Evolutionary conservation across 768 basidiomycete species (phyloP), one percentile per base, ranked within the genome.

Genomic region (Termitomyces sp.): DNA sequence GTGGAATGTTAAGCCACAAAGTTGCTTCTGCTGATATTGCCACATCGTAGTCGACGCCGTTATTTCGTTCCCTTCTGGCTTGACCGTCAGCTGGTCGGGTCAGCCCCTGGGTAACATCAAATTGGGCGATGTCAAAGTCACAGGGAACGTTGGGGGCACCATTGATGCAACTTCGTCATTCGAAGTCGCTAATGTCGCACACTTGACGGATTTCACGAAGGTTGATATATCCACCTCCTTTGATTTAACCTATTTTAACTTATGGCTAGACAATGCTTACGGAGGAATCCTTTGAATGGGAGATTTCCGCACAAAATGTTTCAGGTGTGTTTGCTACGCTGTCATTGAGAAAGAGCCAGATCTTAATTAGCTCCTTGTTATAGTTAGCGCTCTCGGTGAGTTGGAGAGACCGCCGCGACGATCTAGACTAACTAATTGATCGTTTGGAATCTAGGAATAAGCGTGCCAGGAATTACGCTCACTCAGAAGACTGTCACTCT

Each of bases 211-310:
- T 36, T 90, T 89, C 68, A 89, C 88, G 0, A 85, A 85, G 75
- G 82, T 80, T 49, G 10, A 62, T 55, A 18, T 20, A 35, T 41
- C 14, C 30, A 20, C 38, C 18, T 38, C 12, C 26, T 35, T 35
- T 33, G 1, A 18, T 20, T 41, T 33, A 33, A 12, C 7, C 9
- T 35, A 3, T 47, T 52, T 48, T 53, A 51, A 20, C 53, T 35
- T 61, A 13, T 32, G 16, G 26, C 20, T 60, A 79, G 82, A 73
- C 75, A 23, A 70, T 90, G 58, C 77, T 90, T 12, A 89, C 83
- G 0, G 74, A 83, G 51, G 83, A 85, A 61, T 80, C 78, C 2
- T 91, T 91, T 64, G 79, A 82, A 20, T 91, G 88, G 89, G 77
- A 79, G 16, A 89, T 90, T 60, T 77, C 81, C 9, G 83, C 81